Evolutionary conservation across 2,329 filamentous ascomycete species (phyloP), one percentile per base, ranked within the genome.

Genomic region (Furcasterigmium sp.): DNA sequence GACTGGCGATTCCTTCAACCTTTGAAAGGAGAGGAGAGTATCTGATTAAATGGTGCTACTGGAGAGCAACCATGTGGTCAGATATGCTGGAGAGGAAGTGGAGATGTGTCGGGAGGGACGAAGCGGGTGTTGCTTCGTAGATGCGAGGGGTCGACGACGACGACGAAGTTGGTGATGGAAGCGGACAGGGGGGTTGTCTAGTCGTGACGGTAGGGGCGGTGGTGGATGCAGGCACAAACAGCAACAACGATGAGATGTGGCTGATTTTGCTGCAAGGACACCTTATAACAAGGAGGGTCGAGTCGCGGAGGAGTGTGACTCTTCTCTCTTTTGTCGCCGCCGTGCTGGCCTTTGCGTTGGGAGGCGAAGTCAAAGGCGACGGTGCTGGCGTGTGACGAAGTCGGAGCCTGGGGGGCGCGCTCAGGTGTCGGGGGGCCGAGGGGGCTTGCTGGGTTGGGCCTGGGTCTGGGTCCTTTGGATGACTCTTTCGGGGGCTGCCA

Each of bases 1-100:
- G 57, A 68, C 79, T 65, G 60, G 59, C 52, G 57, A 50, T 56
- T 59, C 58, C 42, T 60, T 55, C 56, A 39, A 47, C 42, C 36
- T 48, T 39, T 48, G 54, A 59, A 56, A 55, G 51, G 55, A 58
- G 51, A 44, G 46, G 49, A 43, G 47, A 42, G 43, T 52, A 54
- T 47, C 48, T 50, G 56, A 57, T 50, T 54, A 53, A 54, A 62
- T 60, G 56, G 61, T 45, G 59, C 49, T 55, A 56, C 45, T 46
- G 54, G 44, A 39, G 18, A 39, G 47, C 56, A 56, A 64, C 55
- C 54, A 60, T 59, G 51, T 46, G 37, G 36, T 47, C 37, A 49
- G 47, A 49, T 34, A 45, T 50, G 42, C 41, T 45, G 39, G 43
- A 45, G 39, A 29, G 17, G 43, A 18, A 35, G 34, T 18, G 32